Evolutionary conservation across 2,329 filamentous ascomycete genomes (phyloP).

Genomic region (Cryoendolithus antarcticus): DNA sequence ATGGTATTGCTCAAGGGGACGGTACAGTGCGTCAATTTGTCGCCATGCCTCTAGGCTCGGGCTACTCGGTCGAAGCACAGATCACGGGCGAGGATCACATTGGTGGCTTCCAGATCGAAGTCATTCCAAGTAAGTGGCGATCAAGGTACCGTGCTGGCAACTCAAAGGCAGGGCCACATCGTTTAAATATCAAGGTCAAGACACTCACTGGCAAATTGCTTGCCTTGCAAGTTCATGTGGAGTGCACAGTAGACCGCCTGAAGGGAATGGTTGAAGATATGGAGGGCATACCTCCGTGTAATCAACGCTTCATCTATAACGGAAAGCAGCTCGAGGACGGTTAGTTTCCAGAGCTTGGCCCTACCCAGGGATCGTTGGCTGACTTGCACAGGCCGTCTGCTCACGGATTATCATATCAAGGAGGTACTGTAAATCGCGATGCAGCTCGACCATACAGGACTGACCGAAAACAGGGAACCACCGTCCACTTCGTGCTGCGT

Average conservation of each 20-base stretch:
- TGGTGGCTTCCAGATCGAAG: constrained; percentile 34
- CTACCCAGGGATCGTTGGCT: no score
- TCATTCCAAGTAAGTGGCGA: constrained; percentile 20
- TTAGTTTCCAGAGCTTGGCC: neutral
- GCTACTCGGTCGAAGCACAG: constrained; percentile 36
- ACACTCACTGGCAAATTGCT: no score
- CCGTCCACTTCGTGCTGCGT: constrained; percentile 11
- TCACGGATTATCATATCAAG: no score
- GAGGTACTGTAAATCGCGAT: no score
- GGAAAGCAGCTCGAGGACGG: constrained; percentile 98
- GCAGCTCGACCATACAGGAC: no score
- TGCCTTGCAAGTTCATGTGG: no score
- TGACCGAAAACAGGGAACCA: constrained; percentile 27
- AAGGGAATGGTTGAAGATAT: constrained; percentile 89
- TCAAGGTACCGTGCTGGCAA: no score
- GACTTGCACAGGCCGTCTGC: no score
- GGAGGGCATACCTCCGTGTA: constrained; percentile 62
- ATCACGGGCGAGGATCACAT: constrained; percentile 30
- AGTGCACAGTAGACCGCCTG: no score
- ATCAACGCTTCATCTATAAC: constrained; percentile 72
- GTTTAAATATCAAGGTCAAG: constrained; percentile 33
- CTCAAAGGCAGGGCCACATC: no score
- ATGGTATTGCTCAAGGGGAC: constrained; percentile 26
- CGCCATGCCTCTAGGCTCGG: constrained; percentile 31
- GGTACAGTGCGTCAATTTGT: constrained; percentile 37